phyloP scores from a whole-genome alignment of 2,329 filamentous ascomycete genomes.

The Thielaviopsis populi region DNA sequence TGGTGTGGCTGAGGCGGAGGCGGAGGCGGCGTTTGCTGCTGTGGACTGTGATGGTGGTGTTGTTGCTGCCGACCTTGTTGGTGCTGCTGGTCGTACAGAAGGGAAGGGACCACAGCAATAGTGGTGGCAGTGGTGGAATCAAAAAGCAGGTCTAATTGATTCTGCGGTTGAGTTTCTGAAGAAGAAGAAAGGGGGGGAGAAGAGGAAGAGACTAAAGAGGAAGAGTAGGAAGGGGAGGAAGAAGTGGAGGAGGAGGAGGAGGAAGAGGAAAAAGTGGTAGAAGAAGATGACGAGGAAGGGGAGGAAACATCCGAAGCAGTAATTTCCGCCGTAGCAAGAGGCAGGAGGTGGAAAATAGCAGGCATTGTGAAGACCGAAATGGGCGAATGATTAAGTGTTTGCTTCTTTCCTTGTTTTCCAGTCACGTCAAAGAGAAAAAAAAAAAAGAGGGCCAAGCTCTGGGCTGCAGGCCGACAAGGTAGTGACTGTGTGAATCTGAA shows the following conservation, averaged over 20 bases:
- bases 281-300: not conserved
- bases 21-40: not conserved
- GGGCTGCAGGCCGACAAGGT: not conserved
- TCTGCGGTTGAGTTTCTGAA: not conserved
- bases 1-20: not conserved
- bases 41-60: not conserved
- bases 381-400: not conserved
- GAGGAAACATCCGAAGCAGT: not conserved
- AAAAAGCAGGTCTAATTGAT: not conserved
- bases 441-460: not conserved
- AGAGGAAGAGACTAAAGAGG: not conserved
- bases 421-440: not conserved
- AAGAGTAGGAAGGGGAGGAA: not conserved
- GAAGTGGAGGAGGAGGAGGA: not conserved
- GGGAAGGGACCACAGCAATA: not conserved
- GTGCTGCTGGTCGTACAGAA: not conserved
- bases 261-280: not conserved
- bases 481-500: not conserved
- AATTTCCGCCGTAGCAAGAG: not conserved
- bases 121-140: not conserved
- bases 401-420: constrained; percentile 1
- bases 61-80: not conserved
- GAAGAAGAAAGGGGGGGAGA: not conserved
- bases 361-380: constrained; percentile 5
- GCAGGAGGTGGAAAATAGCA: not conserved